phyloP scores from a whole-genome alignment of 2,329 filamentous ascomycete species.

The Stachybotrys echinatus region DNA sequence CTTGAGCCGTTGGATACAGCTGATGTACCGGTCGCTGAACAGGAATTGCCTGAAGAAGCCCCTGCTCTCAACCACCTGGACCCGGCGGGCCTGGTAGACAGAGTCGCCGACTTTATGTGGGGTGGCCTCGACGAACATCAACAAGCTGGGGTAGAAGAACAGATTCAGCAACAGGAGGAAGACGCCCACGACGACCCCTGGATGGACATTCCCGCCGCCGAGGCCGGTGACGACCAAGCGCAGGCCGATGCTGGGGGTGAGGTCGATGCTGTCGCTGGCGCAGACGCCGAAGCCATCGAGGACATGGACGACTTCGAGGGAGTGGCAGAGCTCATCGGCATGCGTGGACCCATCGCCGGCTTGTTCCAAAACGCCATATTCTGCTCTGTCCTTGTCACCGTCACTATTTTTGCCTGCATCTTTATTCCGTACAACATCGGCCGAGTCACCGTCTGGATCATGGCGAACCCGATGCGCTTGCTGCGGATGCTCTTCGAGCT shows the following conservation, averaged over 20 bases:
- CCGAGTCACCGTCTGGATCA: slow-evolving; percentile 72
- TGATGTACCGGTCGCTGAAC: slow-evolving; percentile 1
- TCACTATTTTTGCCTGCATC: slow-evolving; percentile 79
- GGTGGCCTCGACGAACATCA: slow-evolving; percentile 41
- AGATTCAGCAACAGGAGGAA: slow-evolving; percentile 23
- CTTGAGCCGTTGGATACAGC: not conserved
- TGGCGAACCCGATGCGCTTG: slow-evolving; percentile 75
- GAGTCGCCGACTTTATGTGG: slow-evolving; percentile 58
- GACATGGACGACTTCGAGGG: slow-evolving; percentile 94
- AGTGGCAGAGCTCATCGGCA: slow-evolving; percentile 90
- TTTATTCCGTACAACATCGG: slow-evolving; percentile 92
- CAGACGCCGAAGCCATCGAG: slow-evolving; percentile 70
- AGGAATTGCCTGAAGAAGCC: slow-evolving; percentile 4
- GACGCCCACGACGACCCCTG: slow-evolving; percentile 50
- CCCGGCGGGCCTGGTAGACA: slow-evolving; percentile 18
- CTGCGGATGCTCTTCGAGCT: slow-evolving; percentile 66
- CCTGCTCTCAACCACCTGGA: slow-evolving; percentile 4
- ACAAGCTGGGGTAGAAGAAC: slow-evolving; percentile 15
- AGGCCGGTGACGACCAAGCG: slow-evolving; percentile 13
- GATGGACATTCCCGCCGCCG: slow-evolving; percentile 15
- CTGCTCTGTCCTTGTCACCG: slow-evolving; percentile 81
- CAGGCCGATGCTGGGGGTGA: slow-evolving; percentile 38
- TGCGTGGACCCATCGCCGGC: slow-evolving; percentile 86
- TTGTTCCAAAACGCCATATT: slow-evolving; percentile 94
- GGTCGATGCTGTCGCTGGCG: slow-evolving; percentile 59